Conservation (phyloP, 148 eudicot species). For the Talinum fruticosum region DNA sequence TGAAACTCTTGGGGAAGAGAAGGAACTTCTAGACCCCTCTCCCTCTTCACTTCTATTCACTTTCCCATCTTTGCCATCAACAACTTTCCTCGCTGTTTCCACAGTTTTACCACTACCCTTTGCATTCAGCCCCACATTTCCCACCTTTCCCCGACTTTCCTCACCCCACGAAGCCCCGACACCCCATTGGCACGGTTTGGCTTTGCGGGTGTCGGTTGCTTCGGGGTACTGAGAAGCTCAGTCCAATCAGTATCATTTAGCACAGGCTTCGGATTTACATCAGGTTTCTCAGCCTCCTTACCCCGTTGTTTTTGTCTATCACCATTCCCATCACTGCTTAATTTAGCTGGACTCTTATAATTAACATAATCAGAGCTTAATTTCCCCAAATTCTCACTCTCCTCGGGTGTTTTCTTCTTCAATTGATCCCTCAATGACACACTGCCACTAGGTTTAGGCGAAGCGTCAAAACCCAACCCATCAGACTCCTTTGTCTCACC, state of each 20-base stretch:
- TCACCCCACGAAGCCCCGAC: conserved; percentile 29
- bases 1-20: conserved; percentile 24
- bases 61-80: conserved; percentile 30
- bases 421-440: conserved; percentile 76
- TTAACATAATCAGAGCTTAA: conserved; percentile 18
- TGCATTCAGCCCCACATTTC: conserved; percentile 31
- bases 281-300: conserved; percentile 30
- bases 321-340: conserved; percentile 12
- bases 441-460: conserved; percentile 30
- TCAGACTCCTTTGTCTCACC: conserved; percentile 56
- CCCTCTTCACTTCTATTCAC: conserved; percentile 26
- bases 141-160: conserved; percentile 42
- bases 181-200: conserved; percentile 30
- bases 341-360: conserved; percentile 7
- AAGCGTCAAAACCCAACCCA: conserved; percentile 37
- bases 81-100: conserved; percentile 34
- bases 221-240: conserved; percentile 65
- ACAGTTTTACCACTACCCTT: conserved; percentile 36
- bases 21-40: conserved; percentile 26
- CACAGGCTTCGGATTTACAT: conserved; percentile 32
- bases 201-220: conserved; percentile 27
- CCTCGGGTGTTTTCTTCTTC: conserved; percentile 52
- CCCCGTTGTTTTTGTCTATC: conserved; percentile 14
- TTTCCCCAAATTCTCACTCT: conserved; percentile 31
- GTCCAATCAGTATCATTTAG: conserved; percentile 90